Percentiles rank a stretch among this genome's conserved stretches.
These are phyloP conservation scores for Lasiodiplodia gonubiensis DNA, from an alignment of 2,329 filamentous ascomycete genomes.

Conservation along the genomic window DNA sequence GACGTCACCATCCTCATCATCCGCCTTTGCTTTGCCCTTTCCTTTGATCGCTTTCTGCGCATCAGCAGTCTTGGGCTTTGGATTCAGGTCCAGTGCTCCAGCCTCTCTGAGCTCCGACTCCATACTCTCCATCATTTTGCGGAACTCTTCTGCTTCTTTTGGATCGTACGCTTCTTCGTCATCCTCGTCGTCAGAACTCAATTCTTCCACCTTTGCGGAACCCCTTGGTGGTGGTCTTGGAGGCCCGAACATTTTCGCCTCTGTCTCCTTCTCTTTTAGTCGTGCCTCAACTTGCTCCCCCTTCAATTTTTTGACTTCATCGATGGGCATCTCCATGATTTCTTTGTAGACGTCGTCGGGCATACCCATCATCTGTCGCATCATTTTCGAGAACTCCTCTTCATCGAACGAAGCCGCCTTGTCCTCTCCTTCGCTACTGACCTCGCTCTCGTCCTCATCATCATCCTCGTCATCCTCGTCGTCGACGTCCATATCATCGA, in stretches of 20 bases:
- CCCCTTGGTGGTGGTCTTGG: constrained; percentile 27
- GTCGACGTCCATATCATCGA: constrained; percentile 72
- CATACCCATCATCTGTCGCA: constrained; percentile 89
- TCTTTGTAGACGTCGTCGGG: constrained; percentile 45
- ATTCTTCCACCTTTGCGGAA: constrained; percentile 46
- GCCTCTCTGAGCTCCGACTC: constrained; percentile 73
- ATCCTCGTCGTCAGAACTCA: constrained; percentile 14
- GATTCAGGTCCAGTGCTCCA: constrained; percentile 64
- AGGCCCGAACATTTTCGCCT: constrained; percentile 28
- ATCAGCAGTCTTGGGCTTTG: constrained; percentile 32
- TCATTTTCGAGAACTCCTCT: constrained; percentile 81
- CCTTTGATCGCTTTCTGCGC: constrained; percentile 30
- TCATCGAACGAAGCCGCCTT: constrained; percentile 83
- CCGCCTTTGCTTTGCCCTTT: constrained; percentile 41
- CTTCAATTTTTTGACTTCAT: constrained; percentile 19
- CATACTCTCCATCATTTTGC: constrained; percentile 70
- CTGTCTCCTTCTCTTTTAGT: constrained; percentile 16
- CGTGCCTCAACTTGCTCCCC: constrained; percentile 1
- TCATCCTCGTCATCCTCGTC: constrained; percentile 56
- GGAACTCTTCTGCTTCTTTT: constrained; percentile 66
- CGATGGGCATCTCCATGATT: constrained; percentile 36
- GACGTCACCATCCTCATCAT: constrained; percentile 32
- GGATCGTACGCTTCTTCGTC: constrained; percentile 48
- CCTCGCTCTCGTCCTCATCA: constrained; percentile 43
- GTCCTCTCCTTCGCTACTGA: constrained; percentile 68